Evolutionary conservation across 768 basidiomycete species (phyloP).

Genomic region (Pulveroboletus sp.): DNA sequence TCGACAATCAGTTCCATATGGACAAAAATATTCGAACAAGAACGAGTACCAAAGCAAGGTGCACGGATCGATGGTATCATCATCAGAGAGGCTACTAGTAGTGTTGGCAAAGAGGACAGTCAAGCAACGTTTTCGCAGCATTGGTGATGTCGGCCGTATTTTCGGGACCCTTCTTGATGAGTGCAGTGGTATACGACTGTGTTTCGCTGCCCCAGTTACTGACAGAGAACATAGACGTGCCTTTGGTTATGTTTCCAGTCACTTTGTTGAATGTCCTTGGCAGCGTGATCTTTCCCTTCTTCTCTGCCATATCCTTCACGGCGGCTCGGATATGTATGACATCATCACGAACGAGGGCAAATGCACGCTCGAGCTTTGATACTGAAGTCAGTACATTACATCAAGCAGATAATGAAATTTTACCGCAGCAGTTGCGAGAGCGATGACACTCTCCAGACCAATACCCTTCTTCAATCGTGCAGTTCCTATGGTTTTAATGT

Average conservation of each 20-base stretch:
- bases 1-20: background rate
- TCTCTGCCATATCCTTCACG: constrained; percentile 4
- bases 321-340: background rate
- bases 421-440: background rate
- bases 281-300: constrained; percentile 1
- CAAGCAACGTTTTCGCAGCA: background rate
- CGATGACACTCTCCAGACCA: background rate
- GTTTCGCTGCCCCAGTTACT: constrained; percentile 1
- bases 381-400: background rate
- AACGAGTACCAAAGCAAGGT: constrained; percentile 1
- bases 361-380: background rate
- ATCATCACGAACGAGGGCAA: background rate
- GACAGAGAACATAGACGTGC: background rate
- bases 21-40: no score
- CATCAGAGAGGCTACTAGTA: background rate
- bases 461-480: background rate
- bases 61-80: background rate
- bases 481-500: background rate
- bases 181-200: background rate
- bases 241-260: constrained; percentile 5
- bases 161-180: background rate
- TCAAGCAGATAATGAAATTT: background rate
- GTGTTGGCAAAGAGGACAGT: background rate
- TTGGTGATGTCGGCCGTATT: background rate
- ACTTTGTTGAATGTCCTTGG: constrained; percentile 2